Percentiles rank a stretch among this genome's conserved stretches.
phyloP scores from a whole-genome alignment of 331 rosid genomes.

The Malus hybrid region DNA sequence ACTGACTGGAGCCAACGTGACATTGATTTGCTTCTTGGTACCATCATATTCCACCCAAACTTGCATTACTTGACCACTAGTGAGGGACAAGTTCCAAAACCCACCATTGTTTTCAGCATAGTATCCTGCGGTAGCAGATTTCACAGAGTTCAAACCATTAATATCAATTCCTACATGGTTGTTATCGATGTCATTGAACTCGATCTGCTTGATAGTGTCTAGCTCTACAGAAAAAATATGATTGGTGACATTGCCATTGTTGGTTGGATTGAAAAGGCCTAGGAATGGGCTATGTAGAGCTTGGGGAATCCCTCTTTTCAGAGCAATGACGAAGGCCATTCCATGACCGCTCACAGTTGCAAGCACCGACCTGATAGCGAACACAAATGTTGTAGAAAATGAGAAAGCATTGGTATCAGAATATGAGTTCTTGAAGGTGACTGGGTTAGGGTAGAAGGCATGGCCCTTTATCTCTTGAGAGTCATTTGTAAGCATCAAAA shows the following conservation, averaged over 20 bases:
- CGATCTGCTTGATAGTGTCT: constrained; percentile 3
- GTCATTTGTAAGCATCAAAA: constrained; percentile 22
- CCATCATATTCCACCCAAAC: no score
- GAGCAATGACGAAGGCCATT: constrained; percentile 29
- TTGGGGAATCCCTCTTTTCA: constrained; percentile 8
- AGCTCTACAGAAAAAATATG: constrained; percentile 31
- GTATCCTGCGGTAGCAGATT: no score
- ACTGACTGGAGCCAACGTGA: no score
- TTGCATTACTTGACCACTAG: no score
- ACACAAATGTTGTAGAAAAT: background rate
- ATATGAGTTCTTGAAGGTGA: constrained; percentile 15
- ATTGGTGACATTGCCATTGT: constrained; percentile 8
- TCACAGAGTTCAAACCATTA: background rate
- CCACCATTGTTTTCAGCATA: no score
- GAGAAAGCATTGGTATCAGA: background rate
- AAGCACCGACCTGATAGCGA: constrained; percentile 11
- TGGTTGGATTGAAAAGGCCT: constrained; percentile 20
- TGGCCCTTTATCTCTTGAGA: background rate
- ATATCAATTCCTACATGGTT: constrained; percentile 42
- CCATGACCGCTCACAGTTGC: constrained; percentile 15
- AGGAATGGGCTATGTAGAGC: constrained; percentile 11
- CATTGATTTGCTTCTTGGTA: no score
- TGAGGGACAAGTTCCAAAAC: no score
- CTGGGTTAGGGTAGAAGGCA: constrained; percentile 25
- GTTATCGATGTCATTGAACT: constrained; percentile 20